A percentile compares a stretch with the other conserved stretches of the same genome.
Conservation (phyloP, 352 stramenopile genomes). For the Blastocystis sp. region DNA sequence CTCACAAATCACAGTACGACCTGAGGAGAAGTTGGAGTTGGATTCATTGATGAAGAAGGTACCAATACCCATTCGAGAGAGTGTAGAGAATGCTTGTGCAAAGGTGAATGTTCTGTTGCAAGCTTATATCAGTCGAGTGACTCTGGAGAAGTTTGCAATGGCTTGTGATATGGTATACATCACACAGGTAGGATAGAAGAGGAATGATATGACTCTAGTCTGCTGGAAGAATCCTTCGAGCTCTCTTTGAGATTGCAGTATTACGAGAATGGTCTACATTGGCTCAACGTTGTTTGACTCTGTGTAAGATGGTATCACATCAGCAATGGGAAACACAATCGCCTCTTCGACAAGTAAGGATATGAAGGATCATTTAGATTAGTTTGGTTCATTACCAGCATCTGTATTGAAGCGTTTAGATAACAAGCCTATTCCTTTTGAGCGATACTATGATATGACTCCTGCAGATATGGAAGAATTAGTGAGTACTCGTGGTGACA, state of each 20-base stretch:
- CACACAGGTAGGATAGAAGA: conserved; percentile 73
- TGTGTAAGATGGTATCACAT: conserved; percentile 98
- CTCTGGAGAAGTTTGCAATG: conserved; percentile 92
- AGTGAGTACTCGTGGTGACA: conserved; percentile 66
- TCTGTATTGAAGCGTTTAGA: conserved; percentile 90
- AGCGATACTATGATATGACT: conserved; percentile 91
- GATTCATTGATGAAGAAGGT: conserved; percentile 90
- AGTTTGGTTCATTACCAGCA: conserved; percentile 77
- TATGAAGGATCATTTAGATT: conserved; percentile 39
- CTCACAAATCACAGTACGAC: conserved; percentile 90
- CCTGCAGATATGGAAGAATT: conserved; percentile 86
- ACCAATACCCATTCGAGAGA: conserved; percentile 95
- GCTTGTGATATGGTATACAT: conserved; percentile 98
- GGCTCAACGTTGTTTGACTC: conserved; percentile 84
- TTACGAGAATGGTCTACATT: conserved; percentile 86
- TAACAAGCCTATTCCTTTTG: conserved; percentile 95
- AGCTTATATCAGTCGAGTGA: conserved; percentile 93
- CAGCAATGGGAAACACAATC: conserved; percentile 93
- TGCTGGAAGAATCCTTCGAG: conserved; percentile 90
- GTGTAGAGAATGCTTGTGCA: conserved; percentile 75
- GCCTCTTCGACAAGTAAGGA: conserved; percentile 88
- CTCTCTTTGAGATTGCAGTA: conserved; percentile 95
- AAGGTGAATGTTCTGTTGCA: conserved; percentile 99
- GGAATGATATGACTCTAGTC: conserved; percentile 67
- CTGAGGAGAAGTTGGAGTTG: conserved; percentile 96